Evolutionary conservation across 352 stramenopile species (phyloP), one percentile per base, ranked within the genome.

Genomic region (Phytophthora sojae): DNA sequence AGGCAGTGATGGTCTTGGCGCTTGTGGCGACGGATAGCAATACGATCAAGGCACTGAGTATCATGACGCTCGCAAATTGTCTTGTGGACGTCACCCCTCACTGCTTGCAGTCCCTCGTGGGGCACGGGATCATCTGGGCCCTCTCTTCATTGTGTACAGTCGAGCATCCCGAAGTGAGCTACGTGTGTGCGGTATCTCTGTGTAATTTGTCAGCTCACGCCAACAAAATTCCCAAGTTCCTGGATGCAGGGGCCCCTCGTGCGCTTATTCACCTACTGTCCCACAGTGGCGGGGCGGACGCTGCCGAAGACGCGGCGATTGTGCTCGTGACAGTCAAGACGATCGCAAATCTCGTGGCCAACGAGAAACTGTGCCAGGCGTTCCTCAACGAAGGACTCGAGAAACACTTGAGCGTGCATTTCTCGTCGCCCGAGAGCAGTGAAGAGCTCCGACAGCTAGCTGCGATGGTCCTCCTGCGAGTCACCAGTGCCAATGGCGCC

Each of bases 41-140:
- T 1, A 68, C 60, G 6, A 92, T 94, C 76, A 95, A 94, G 62
- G 73, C 80, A 14, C 58, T 92, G 23, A 93, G 86, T 44, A 77
- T 93, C 63, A 91, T 92, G 72, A 89, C 77, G 6, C 74, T 95
- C 3, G 84, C 85, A 42, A 95, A 95, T 64, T 95, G 88, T 51
- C 79, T 95, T 3, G 81, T 90, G 12, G 75, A 83, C 51, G 70
- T 77, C 49, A 73, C 69, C 5, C 87, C 90, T 49, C 71, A 86
- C 56, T 95, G 88, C 35, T 75, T 79, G 39, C 81, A 84, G 12
- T 83, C 85, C 4, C 72, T 95, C 53, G 75, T 93, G 47, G 88
- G 91, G 1, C 82, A 94, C 57, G 86, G 88, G 1, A 81, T 94
- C 61, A 89, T 94, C 55, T 95, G 88, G 88, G 86, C 88, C 4